Evolutionary conservation across 2,329 filamentous ascomycete genomes (phyloP), one percentile per base, ranked within the genome.

Genomic region (Xylariales sp.): DNA sequence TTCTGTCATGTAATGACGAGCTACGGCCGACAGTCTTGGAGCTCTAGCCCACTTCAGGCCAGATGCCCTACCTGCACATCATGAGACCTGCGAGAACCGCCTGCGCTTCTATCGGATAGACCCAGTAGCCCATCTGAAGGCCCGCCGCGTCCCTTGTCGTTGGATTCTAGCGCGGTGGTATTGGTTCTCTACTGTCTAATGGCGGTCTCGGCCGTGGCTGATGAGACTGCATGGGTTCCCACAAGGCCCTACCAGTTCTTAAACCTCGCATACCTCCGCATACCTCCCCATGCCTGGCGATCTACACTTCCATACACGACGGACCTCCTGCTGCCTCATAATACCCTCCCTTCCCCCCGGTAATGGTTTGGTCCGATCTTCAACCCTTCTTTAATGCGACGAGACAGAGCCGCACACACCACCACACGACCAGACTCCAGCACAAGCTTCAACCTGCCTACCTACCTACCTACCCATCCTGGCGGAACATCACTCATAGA

Each of bases 191-290:
- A 20, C 36, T n/a, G 34, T 37, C 22, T 44, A 29, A 42, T 47
- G n/a, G 51, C 54, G 57, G 61, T 57, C 61, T 54, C 55, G 57
- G 55, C 54, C 53, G 49, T 60, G 58, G 56, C 55, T 59, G 52
- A 52, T 51, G 50, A 54, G 46, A 55, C 53, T 56, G 42, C 42
- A 45, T 50, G 48, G 46, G 55, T 56, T 57, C 46, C 46, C 43
- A 37, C 40, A 27, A 27, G 43, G 46, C 58, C 61, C 54, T 61
- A 57, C 63, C 57, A 50, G 55, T 60, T 65, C 61, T 65, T 68
- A 69, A 69, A 42, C 66, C 64, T 56, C 55, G 50, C 59, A 60
- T 60, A 58, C 62, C 60, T 58, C 63, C 56, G 54, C 47, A 60
- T 60, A 58, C 62, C 60, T 58, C 63, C 56, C 54, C 47, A 57